Percentiles rank a stretch among this genome's conserved stretches.
Evolutionary conservation across 805 yeast species (phyloP).

Genomic region (Schizosaccharomyces cryophilus): DNA sequence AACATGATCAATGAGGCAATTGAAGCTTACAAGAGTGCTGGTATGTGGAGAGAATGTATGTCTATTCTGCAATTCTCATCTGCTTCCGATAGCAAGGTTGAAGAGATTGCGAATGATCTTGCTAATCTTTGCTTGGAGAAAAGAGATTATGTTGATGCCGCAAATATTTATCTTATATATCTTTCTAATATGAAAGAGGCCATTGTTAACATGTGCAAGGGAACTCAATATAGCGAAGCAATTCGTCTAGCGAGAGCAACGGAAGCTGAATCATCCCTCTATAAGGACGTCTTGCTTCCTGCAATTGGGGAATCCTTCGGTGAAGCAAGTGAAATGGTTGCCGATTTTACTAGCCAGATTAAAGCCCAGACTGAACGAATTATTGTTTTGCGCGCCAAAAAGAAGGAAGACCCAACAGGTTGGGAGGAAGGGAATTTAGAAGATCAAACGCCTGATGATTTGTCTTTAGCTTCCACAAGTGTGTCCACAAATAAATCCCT

Average conservation of each 20-base stretch:
- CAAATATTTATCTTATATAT: constrained; percentile 41
- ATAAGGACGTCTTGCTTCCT: constrained; percentile 34
- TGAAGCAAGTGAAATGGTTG: constrained; percentile 57
- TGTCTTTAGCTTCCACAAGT: constrained; percentile 82
- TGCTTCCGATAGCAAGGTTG: constrained; percentile 19
- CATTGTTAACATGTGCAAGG: constrained; percentile 44
- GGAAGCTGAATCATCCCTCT: constrained; percentile 19
- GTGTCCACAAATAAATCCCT: constrained; percentile 42
- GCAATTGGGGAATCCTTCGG: constrained; percentile 76
- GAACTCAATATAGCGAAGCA: constrained; percentile 52
- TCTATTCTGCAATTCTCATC: constrained; percentile 20
- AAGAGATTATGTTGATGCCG: constrained; percentile 59
- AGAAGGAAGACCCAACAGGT: constrained; percentile 59
- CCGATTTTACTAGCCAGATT: constrained; percentile 79
- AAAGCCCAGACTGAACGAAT: constrained; percentile 62
- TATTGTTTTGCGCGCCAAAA: constrained; percentile 64
- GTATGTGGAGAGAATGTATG: constrained; percentile 70
- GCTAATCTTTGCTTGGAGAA: constrained; percentile 31
- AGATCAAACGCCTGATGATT: constrained; percentile 54
- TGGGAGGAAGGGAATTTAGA: constrained; percentile 39
- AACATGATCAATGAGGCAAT: constrained; percentile 34
- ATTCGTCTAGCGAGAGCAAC: constrained; percentile 33
- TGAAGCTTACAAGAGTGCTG: constrained; percentile 41
- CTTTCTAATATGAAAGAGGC: constrained; percentile 39
- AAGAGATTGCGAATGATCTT: constrained; percentile 29